A percentile compares a stretch with the other conserved stretches of the same genome.
phyloP scores from a whole-genome alignment of 1,284 basidiomycete species.

The Pseudozyma tsukubaensis region DNA sequence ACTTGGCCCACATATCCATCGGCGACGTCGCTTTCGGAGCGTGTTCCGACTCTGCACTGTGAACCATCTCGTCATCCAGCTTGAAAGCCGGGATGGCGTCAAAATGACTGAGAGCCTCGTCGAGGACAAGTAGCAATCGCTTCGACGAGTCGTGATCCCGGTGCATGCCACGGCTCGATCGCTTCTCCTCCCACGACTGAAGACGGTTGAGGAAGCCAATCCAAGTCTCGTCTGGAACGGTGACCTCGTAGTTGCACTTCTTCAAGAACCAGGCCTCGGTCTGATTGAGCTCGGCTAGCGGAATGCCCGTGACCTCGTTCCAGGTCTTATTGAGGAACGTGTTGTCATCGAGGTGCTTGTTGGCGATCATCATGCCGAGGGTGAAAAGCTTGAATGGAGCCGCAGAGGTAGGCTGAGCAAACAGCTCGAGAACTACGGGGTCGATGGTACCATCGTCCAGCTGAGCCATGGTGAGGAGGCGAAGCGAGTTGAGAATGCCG shows the following conservation, averaged over 20 bases:
- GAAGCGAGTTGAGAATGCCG: conserved; percentile 60
- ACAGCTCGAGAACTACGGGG: conserved; percentile 57
- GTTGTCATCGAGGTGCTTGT: conserved; percentile 68
- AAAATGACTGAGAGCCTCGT: conserved; percentile 48
- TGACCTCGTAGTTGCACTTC: conserved; percentile 63
- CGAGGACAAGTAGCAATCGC: conserved; percentile 52
- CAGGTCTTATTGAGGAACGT: conserved; percentile 68
- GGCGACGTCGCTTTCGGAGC: conserved; percentile 17
- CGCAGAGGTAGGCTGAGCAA: conserved; percentile 62
- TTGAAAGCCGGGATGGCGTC: conserved; percentile 45
- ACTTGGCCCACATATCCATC: conserved; percentile 37
- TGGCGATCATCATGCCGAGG: conserved; percentile 66
- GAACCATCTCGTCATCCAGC: conserved; percentile 22
- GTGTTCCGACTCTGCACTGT: neutral
- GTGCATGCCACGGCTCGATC: conserved; percentile 36
- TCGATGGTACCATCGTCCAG: conserved; percentile 49
- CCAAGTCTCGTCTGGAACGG: conserved; percentile 62
- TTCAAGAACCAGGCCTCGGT: conserved; percentile 66
- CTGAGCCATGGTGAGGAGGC: conserved; percentile 51
- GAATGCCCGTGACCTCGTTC: conserved; percentile 68
- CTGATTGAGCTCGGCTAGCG: conserved; percentile 63
- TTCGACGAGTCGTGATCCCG: conserved; percentile 48
- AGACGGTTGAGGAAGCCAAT: conserved; percentile 55
- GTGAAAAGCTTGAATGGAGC: conserved; percentile 67
- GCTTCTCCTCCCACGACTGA: conserved; percentile 51